phyloP scores from a whole-genome alignment of 2,329 filamentous ascomycete species.

The Orbilia oligospora region DNA sequence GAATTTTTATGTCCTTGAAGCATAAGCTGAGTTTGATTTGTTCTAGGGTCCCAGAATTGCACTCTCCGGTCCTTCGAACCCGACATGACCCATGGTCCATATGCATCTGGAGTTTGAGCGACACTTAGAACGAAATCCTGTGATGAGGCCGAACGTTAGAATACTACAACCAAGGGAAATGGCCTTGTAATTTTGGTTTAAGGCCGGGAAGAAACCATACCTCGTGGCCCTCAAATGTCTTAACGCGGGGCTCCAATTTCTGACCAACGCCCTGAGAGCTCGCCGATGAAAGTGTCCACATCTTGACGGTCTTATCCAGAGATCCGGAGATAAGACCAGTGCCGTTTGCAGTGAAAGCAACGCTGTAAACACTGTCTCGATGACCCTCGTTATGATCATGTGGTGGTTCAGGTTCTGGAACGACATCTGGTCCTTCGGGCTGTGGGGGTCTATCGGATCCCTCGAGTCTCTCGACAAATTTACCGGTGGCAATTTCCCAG shows the following conservation, averaged over 20 bases:
- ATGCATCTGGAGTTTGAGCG: constrained; percentile 85
- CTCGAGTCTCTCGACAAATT: constrained; percentile 76
- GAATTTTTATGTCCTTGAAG: constrained; percentile 99
- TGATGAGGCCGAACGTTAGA: constrained; percentile 54
- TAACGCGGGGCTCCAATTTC: constrained; percentile 92
- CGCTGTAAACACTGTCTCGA: constrained; percentile 69
- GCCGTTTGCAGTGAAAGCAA: constrained; percentile 64
- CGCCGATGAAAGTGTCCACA: constrained; percentile 83
- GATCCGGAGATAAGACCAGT: constrained; percentile 97
- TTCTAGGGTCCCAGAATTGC: constrained; percentile 98
- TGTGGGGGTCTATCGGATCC: constrained; percentile 83
- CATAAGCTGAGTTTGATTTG: constrained; percentile 96
- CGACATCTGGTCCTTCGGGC: constrained; percentile 78
- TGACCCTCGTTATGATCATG: constrained; percentile 69
- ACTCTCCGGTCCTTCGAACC: constrained; percentile 97
- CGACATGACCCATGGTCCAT: constrained; percentile 91
- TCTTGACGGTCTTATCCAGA: constrained; percentile 85
- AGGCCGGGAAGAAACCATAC: constrained; percentile 69
- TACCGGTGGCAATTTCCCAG: constrained; percentile 67
- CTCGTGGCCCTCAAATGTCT: constrained; percentile 97
- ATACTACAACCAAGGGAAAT: background rate
- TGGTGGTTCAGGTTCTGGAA: constrained; percentile 85
- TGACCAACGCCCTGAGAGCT: constrained; percentile 77
- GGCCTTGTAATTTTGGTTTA: background rate
- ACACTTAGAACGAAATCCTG: constrained; percentile 97